Percentiles rank a stretch among this genome's conserved stretches.
phyloP scores from a whole-genome alignment of 2,329 filamentous ascomycete genomes.

The Tympanopsis confertula region DNA sequence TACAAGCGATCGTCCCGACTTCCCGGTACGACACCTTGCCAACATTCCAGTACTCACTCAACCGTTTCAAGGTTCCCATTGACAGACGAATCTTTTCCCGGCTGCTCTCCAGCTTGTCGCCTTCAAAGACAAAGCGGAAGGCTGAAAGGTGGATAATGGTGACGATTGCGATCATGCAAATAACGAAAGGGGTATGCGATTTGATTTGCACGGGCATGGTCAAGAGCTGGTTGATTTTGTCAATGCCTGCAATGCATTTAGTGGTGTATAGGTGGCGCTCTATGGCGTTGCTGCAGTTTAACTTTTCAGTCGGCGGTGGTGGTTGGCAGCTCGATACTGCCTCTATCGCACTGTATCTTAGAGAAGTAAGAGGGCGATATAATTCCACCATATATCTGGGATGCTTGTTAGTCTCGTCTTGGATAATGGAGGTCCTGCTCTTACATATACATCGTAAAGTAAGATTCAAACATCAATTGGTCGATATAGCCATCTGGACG shows the following conservation, averaged over 20 bases:
- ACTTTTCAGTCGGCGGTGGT: conserved; percentile 9
- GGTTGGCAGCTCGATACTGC: conserved; percentile 11
- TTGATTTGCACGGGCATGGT: conserved; percentile 10
- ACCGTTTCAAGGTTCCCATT: neutral
- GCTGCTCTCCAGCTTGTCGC: conserved; percentile 8
- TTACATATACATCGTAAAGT: neutral
- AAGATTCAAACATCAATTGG: neutral
- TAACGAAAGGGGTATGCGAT: conserved; percentile 13
- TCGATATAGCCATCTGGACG: neutral
- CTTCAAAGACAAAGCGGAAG: conserved; percentile 11
- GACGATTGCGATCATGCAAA: conserved; percentile 14
- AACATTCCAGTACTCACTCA: conserved; percentile 1
- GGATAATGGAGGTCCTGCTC: neutral
- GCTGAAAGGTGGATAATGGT: conserved; percentile 14
- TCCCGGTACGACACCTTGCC: conserved; percentile 2
- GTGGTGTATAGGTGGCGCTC: conserved; percentile 11
- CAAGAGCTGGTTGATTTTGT: conserved; percentile 9
- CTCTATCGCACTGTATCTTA: neutral
- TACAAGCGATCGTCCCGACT: neutral
- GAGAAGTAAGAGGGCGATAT: neutral
- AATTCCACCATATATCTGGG: neutral
- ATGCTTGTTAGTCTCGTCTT: neutral
- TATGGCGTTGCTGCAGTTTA: conserved; percentile 4
- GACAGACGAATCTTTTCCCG: conserved; percentile 12
- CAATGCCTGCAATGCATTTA: conserved; percentile 10